These are phyloP conservation scores for Mycena crocata DNA, from an alignment of 768 basidiomycete genomes.

Conservation along the genomic window DNA sequence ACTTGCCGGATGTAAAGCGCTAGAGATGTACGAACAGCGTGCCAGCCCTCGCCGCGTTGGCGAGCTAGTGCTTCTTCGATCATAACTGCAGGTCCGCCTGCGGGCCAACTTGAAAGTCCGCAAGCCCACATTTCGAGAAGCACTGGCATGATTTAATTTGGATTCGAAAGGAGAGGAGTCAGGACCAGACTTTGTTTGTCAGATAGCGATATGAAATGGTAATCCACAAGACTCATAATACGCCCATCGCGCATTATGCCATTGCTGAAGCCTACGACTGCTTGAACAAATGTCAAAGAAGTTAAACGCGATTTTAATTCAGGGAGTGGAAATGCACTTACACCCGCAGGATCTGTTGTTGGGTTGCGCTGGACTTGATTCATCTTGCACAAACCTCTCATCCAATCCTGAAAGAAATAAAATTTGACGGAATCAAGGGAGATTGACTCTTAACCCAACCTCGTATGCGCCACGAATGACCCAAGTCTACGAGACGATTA, in stretches of 20 bases:
- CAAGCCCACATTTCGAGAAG: constrained; percentile 11
- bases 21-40: constrained; percentile 27
- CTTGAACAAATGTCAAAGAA: constrained; percentile 10
- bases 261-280: constrained; percentile 27
- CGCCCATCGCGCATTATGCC: constrained; percentile 34
- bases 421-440: neutral
- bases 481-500: constrained; percentile 37
- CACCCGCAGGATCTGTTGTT: neutral
- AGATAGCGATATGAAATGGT: constrained; percentile 24
- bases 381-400: constrained; percentile 25
- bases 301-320: too few species aligned
- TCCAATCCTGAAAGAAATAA: constrained; percentile 21
- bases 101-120: constrained; percentile 8
- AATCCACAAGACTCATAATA: constrained; percentile 28
- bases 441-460: constrained; percentile 8
- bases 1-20: constrained; percentile 33
- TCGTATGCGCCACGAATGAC: constrained; percentile 33
- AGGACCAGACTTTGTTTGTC: constrained; percentile 31
- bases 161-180: neutral
- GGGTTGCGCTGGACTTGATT: neutral
- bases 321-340: too few species aligned
- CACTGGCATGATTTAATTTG: constrained; percentile 11
- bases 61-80: constrained; percentile 33
- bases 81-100: constrained; percentile 19
- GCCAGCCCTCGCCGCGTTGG: constrained; percentile 31